Percentiles rank a stretch among this genome's conserved stretches.
phyloP scores from a whole-genome alignment of 805 yeast genomes.

The Kuraishia piskuri region DNA sequence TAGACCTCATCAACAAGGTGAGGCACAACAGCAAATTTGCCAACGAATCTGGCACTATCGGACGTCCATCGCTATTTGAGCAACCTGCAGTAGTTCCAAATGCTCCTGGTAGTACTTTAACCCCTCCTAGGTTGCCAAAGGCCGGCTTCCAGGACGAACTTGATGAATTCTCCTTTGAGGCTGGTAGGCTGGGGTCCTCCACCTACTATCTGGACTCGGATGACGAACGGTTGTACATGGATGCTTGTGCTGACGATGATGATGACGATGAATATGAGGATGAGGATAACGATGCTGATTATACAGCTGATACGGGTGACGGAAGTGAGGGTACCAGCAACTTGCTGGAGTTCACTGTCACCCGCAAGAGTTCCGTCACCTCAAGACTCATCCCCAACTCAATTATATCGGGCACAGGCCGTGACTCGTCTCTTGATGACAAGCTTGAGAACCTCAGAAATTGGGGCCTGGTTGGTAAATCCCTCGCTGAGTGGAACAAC shows the following conservation, averaged over 20 bases:
- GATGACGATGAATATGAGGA: slow-evolving; percentile 7
- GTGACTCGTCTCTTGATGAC: neutral
- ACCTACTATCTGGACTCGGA: slow-evolving; percentile 6
- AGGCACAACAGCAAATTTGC: neutral
- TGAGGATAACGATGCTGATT: neutral
- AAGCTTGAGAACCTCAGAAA: neutral
- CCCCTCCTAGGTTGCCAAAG: neutral
- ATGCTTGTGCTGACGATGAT: slow-evolving; percentile 3
- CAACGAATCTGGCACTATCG: neutral
- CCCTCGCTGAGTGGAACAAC: slow-evolving; percentile 43
- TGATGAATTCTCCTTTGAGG: neutral
- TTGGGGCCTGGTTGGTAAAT: slow-evolving; percentile 27
- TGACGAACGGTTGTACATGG: slow-evolving; percentile 9
- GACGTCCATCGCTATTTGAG: neutral
- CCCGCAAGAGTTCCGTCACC: neutral
- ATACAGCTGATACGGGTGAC: neutral
- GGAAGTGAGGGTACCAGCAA: neutral
- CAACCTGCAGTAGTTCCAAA: neutral
- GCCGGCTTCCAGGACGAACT: neutral
- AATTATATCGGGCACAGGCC: neutral
- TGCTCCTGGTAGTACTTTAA: neutral
- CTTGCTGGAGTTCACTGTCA: neutral
- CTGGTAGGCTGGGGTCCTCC: neutral
- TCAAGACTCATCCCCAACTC: neutral
- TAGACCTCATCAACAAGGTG: neutral